Conservation (phyloP, 2,329 filamentous ascomycete genomes). For the Colletotrichum sp. region DNA sequence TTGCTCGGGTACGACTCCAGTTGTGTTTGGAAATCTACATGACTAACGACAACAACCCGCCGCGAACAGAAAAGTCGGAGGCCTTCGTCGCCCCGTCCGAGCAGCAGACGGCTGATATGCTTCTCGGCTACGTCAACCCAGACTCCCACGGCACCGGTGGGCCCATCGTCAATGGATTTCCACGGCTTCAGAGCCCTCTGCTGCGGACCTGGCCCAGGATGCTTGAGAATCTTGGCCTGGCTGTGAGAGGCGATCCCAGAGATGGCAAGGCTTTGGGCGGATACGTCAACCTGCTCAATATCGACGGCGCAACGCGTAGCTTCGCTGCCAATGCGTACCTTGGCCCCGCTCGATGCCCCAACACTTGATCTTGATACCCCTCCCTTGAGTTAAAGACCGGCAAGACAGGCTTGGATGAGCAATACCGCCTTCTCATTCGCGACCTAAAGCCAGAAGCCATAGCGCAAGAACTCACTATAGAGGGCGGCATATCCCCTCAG, state of each 20-base stretch:
- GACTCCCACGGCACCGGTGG: neutral
- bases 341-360: constrained; percentile 1
- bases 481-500: constrained; percentile 18
- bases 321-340: constrained; percentile 28
- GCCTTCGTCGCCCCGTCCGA: neutral
- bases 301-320: constrained; percentile 27
- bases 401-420: neutral
- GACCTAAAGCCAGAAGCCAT: neutral
- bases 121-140: neutral
- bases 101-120: neutral
- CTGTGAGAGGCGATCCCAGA: constrained; percentile 21
- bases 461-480: constrained; percentile 5
- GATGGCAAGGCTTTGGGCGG: constrained; percentile 21
- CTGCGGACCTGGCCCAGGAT: constrained; percentile 10
- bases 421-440: constrained; percentile 2
- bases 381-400: neutral
- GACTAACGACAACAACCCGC: neutral
- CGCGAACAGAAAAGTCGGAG: neutral
- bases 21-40: no score
- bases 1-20: no score
- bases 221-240: constrained; percentile 17
- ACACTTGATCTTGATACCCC: neutral
- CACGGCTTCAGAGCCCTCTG: neutral
- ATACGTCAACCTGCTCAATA: constrained; percentile 19
- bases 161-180: neutral